A percentile compares a stretch with the other conserved stretches of the same genome.
Conservation (phyloP, 75 land plant genomes). For the Picea glauca region DNA sequence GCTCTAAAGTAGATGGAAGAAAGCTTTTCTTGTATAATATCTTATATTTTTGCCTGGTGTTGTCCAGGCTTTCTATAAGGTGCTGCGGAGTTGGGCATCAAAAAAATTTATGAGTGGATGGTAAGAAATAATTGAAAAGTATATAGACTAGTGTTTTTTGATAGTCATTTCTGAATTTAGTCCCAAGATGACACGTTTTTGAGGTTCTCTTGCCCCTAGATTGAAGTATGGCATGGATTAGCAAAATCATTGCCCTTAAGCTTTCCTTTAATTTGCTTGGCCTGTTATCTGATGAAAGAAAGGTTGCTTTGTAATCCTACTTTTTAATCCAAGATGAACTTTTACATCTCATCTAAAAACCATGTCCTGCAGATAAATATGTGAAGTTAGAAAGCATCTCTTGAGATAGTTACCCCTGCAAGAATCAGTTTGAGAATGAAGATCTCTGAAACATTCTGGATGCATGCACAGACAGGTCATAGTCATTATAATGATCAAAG, state of each 20-base stretch:
- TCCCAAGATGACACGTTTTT: too few species aligned
- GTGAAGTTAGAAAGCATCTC: background rate
- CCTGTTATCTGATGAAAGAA: background rate
- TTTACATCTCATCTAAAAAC: background rate
- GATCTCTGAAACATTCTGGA: background rate
- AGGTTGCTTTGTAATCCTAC: background rate
- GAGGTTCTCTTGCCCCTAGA: background rate
- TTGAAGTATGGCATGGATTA: background rate
- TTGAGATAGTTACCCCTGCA: background rate
- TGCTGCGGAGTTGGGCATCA: conserved; percentile 87
- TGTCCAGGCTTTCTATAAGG: conserved; percentile 73
- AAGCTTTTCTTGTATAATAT: background rate
- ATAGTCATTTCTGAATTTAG: too few species aligned
- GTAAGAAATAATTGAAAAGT: conserved; percentile 23
- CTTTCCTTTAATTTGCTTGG: background rate
- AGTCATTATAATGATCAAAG: background rate
- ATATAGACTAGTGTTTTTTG: too few species aligned
- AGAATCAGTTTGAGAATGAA: background rate
- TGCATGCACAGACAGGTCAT: background rate
- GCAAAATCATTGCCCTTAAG: background rate
- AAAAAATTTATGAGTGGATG: conserved; percentile 97
- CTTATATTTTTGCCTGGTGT: background rate
- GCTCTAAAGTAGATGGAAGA: background rate
- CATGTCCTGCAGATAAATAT: background rate
- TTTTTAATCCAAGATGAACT: background rate